Base-by-base conservation (phyloP, 2,329 filamentous ascomycete species). In the Penicillium digitatum region DNA sequence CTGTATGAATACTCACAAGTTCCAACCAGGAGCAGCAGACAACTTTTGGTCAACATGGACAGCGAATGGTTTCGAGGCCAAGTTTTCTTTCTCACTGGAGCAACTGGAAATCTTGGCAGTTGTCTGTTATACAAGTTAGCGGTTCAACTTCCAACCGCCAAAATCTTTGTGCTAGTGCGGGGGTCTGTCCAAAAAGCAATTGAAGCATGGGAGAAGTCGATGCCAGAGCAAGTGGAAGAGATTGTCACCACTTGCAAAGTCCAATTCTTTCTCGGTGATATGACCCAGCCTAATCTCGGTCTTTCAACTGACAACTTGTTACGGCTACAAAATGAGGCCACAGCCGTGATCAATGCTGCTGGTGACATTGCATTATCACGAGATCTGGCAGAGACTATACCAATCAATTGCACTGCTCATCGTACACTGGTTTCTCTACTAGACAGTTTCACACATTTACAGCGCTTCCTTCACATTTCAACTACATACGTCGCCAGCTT, bases 111-210 rank as follows among this genome's bases (percentile, higher is more conserved):
- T 7, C 39, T 64, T 12, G 61, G 62, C 0, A 53, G 56, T 1
- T 64, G 62, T 31, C 37, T 64, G 2, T 39, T 63, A 18, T 63
- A 61, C 47, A 64, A 64, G 40, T 47, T 63, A 7, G 44, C 59
- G 0, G 29, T 57, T 14, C 59, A 61, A 18, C 27, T 65, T 14
- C 60, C 61, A 16, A 62, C 56, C 0, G 47, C 48, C 16, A 60
- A 59, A 35, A 48, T 61, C 8, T 62, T 55, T 9, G 52, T 62
- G 0, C 38, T 65, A 0, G 56, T 57, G 6, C 55, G 59, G 2
- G 48, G 51, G 2, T 59, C 59, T 1, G 34, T 55, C 6, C 35
- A 54, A 11, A 43, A 39, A 8, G 54, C 61, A 12, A 52, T 63
- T 0, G 35, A 42, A 4, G 52, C 58, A 50, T 60, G 52, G 56